Base-by-base conservation (phyloP, 306 rosid species). In the Prunus davidiana region DNA sequence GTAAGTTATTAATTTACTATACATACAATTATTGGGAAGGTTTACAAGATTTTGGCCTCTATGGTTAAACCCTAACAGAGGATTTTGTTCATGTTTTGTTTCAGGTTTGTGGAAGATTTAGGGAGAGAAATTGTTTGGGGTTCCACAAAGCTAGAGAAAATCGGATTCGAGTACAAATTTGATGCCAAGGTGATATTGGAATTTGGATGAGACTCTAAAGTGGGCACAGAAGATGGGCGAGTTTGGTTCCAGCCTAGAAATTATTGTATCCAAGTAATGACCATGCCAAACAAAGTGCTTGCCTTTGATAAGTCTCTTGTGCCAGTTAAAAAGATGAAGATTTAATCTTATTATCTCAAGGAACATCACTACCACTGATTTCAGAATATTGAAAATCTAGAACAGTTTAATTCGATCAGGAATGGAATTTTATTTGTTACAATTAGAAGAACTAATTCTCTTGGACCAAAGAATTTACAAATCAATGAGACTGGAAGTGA, bases 91-190 rank as follows among this genome's bases (percentile, higher is more conserved):
- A 19, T 77, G 47, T 34, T 20, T 46, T 58, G 18, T 64, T 78
- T 71, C 76, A 83, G 82, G 76, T 41, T 41, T 55, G 58, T 54
- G 3, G 79, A 80, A 30, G 77, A 70, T 27, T n/a, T 60, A 22
- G 67, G 64, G 15, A 67, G 79, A 65, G 71, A 76, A 22, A 73
- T 80, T 25, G 60, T 30, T 57, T 72, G 69, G 78, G 76, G 62
- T 41, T 76, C 77, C 22, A 71, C 18, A 12, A 62, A 72, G 74
- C 73, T 80, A 1, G 34, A 57, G 52, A 72, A 83, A 3, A 61
- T 34, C 56, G 82, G 77, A 11, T 83, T 80, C 24, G 14, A 12
- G 30, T 83, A 72, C 25, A 83, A 54, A 43, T 76, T 55, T 72
- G 77, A 76, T 68, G 72, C 60, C 24, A 60, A 76, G 46, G 65